phyloP scores from a whole-genome alignment of 768 basidiomycete species.

The Trametes coccinea region DNA sequence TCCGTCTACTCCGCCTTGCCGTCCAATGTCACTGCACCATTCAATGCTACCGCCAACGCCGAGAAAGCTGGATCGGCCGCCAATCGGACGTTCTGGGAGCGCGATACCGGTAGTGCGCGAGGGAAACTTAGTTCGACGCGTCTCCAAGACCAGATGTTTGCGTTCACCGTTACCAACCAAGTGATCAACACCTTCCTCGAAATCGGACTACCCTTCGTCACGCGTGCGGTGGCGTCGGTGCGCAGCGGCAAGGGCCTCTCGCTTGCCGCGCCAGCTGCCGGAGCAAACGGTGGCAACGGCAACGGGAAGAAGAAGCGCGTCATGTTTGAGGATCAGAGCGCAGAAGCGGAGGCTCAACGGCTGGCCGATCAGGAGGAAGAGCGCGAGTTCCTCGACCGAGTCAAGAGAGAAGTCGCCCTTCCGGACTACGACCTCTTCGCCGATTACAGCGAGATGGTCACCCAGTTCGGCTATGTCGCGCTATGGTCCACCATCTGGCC shows the following conservation, averaged over 20 bases:
- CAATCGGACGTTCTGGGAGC: constrained; percentile 48
- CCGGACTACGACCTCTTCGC: constrained; percentile 80
- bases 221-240: constrained; percentile 57
- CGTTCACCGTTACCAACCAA: constrained; percentile 89
- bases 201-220: constrained; percentile 76
- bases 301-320: constrained; percentile 62
- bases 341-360: constrained; percentile 23
- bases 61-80: constrained; percentile 27
- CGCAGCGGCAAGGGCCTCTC: constrained; percentile 43
- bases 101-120: constrained; percentile 49
- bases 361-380: constrained; percentile 55
- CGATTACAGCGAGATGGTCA: constrained; percentile 97
- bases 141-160: constrained; percentile 90
- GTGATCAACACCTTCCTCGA: constrained; percentile 76
- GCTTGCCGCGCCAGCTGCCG: constrained; percentile 21
- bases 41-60: constrained; percentile 31
- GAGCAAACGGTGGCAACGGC: constrained; percentile 18
- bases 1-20: constrained; percentile 22
- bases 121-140: constrained; percentile 66
- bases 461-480: constrained; percentile 90
- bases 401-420: constrained; percentile 74
- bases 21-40: constrained; percentile 28
- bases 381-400: constrained; percentile 73
- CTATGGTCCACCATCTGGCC: constrained; percentile 97
- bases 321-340: constrained; percentile 67